These are phyloP conservation scores for Purpureocillium takamizusanense DNA, from an alignment of 2,329 filamentous ascomycete species.

Conservation along the genomic window DNA sequence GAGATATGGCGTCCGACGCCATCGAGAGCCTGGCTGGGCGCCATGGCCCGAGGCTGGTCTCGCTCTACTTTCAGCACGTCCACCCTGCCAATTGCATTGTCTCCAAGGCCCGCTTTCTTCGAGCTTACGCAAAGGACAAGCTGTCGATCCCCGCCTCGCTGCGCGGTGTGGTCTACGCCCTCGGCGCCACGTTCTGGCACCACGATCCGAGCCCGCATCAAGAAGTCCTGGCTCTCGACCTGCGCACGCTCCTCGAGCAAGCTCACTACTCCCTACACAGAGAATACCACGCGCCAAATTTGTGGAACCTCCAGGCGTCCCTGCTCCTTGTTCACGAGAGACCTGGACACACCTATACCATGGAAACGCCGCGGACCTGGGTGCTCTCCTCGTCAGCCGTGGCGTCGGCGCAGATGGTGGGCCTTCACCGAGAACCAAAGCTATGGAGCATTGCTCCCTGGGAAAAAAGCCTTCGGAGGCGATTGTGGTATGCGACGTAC, in stretches of 20 bases:
- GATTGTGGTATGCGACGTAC: slow-evolving; percentile 27
- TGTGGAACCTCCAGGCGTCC: slow-evolving; percentile 26
- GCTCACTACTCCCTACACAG: slow-evolving; percentile 20
- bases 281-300: slow-evolving; percentile 26
- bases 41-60: slow-evolving; percentile 20
- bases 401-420: slow-evolving; percentile 26
- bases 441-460: slow-evolving; percentile 23
- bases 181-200: slow-evolving; percentile 16
- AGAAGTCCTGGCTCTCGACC: not conserved
- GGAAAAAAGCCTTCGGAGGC: slow-evolving; percentile 22
- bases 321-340: slow-evolving; percentile 26
- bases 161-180: slow-evolving; percentile 23
- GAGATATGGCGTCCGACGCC: slow-evolving; percentile 18
- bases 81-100: slow-evolving; percentile 26
- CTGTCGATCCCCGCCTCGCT: slow-evolving; percentile 23
- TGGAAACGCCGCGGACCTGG: slow-evolving; percentile 28
- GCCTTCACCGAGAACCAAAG: slow-evolving; percentile 24
- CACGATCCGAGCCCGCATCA: slow-evolving; percentile 3
- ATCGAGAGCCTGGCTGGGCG: slow-evolving; percentile 23
- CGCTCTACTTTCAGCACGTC: slow-evolving; percentile 27
- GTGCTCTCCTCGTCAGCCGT: slow-evolving; percentile 23
- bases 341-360: slow-evolving; percentile 24
- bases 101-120: slow-evolving; percentile 23
- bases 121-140: slow-evolving; percentile 18
- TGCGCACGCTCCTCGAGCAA: slow-evolving; percentile 14